Evolutionary conservation across 2,329 filamentous ascomycete genomes (phyloP).

Genomic region (Eutypa lata): DNA sequence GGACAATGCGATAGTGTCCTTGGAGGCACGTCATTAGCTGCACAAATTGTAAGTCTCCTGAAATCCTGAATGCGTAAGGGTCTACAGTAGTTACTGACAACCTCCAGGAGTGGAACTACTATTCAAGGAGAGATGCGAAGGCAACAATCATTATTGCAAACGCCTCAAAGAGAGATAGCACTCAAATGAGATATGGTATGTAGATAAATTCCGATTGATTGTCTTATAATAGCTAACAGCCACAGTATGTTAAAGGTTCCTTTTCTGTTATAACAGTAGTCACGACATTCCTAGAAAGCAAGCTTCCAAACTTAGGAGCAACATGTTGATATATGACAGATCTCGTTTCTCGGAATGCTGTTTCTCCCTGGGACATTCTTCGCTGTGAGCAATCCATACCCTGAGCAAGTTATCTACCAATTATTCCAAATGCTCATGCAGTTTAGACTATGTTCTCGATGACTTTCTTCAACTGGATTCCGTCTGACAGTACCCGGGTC

Average conservation of each 20-base stretch:
- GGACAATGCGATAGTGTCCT: slow-evolving; percentile 9
- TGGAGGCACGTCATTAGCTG: slow-evolving; percentile 10
- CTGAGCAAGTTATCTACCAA: neutral
- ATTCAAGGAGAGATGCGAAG: slow-evolving; percentile 10
- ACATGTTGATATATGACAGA: slow-evolving; percentile 1
- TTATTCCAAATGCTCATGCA: neutral
- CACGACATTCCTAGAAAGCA: neutral
- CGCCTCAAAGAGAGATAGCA: slow-evolving; percentile 15
- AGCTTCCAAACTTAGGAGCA: neutral
- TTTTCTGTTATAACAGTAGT: neutral
- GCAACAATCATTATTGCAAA: slow-evolving; percentile 13
- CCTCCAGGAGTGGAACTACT: slow-evolving; percentile 17
- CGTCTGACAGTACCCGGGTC: slow-evolving; percentile 9
- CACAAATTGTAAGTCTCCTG: slow-evolving; percentile 13
- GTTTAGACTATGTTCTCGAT: slow-evolving; percentile 18
- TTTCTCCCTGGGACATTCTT: slow-evolving; percentile 22
- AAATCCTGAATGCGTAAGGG: neutral
- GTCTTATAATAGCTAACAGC: slow-evolving; percentile 1
- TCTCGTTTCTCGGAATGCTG: slow-evolving; percentile 15
- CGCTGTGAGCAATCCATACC: slow-evolving; percentile 11
- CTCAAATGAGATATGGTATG: slow-evolving; percentile 10
- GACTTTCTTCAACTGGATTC: slow-evolving; percentile 18
- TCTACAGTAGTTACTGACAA: neutral
- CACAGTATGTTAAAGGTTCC: neutral
- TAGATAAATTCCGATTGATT: neutral